Percentiles rank a stretch among this genome's conserved stretches.
These are phyloP conservation scores for Ceratocystis colombiana DNA, from an alignment of 2,329 filamentous ascomycete species.

Conservation along the genomic window DNA sequence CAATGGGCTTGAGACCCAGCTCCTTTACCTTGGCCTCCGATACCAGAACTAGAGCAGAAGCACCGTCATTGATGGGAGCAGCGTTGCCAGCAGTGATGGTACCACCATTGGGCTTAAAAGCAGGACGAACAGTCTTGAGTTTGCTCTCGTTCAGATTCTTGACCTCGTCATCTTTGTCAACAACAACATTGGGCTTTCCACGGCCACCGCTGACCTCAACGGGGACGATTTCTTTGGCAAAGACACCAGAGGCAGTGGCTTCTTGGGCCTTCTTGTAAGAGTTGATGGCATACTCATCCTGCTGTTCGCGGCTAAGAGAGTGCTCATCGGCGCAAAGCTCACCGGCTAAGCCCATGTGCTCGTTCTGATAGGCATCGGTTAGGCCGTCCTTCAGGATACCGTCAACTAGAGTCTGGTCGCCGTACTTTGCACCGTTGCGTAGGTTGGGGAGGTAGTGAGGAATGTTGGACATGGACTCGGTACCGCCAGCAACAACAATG, in stretches of 20 bases:
- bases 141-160: slow-evolving; percentile 86
- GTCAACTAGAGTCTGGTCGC: slow-evolving; percentile 78
- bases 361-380: slow-evolving; percentile 87
- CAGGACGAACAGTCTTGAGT: slow-evolving; percentile 74
- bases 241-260: slow-evolving; percentile 69
- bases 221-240: slow-evolving; percentile 78
- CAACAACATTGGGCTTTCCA: slow-evolving; percentile 72
- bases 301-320: slow-evolving; percentile 67
- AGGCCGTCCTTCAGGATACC: slow-evolving; percentile 90
- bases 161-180: slow-evolving; percentile 87
- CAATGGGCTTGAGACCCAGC: slow-evolving; percentile 80
- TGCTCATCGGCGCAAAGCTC: slow-evolving; percentile 88
- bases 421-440: slow-evolving; percentile 85
- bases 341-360: slow-evolving; percentile 89
- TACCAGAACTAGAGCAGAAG: slow-evolving; percentile 81
- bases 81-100: slow-evolving; percentile 95
- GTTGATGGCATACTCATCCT: slow-evolving; percentile 92
- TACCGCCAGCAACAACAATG: slow-evolving; percentile 84
- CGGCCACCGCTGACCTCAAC: slow-evolving; percentile 79
- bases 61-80: slow-evolving; percentile 90
- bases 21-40: slow-evolving; percentile 91
- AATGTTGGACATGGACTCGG: slow-evolving; percentile 97
- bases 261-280: slow-evolving; percentile 89
- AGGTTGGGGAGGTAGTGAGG: slow-evolving; percentile 90
- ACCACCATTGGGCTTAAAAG: slow-evolving; percentile 67